Evolutionary conservation across 2,329 filamentous ascomycete genomes (phyloP), one percentile per base, ranked within the genome.

Genomic region (Trichophyton mentagrophytes): DNA sequence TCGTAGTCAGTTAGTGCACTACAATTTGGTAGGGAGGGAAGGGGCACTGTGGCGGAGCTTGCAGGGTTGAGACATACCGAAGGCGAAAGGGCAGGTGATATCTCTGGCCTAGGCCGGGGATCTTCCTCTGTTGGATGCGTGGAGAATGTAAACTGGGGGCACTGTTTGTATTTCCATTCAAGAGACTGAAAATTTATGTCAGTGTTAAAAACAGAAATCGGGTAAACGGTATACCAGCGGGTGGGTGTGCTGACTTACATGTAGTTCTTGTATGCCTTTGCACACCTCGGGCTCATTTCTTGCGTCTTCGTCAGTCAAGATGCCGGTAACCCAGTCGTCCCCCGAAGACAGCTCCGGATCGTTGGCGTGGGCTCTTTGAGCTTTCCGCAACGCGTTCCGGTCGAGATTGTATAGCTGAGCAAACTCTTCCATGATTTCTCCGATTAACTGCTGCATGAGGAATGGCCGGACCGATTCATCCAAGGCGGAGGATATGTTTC

Each of bases 151-250:
- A 96, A 96, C 60, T 86, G 85, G 0, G 91, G 91, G 1, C 91
- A 96, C 74, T 96, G 90, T 1, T 82, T 82, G 73, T 87, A 96
- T 61, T 87, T 86, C 90, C 90, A 96, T 67, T 74, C 72, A 60
- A 66, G 53, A 47, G 71, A 79, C 69, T 78, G 67, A 58, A 51
- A 3, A 55, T 44, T 20, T 11, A 13, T n/a, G 11, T 22, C 8
- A 15, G 49, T 17, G 44, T 40, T 53, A 42, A 0, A 11, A 25
- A 27, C 20, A 53, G 22, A n/a, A 20, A 22, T 13, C 3, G 11
- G 9, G 11, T 13, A 47, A 56, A 42, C 15, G 40, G 33, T 27
- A 53, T 22, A 59, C 7, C 9, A 44, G 3, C 27, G 27, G 27
- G 27, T 30, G 13, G 40, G 15, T 7, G 13, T 44, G 13, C 65